Evolutionary conservation across 495 filamentous ascomycete species (phyloP), one percentile per base, ranked within the genome.

Genomic region (Aspergillus heteromorphus): DNA sequence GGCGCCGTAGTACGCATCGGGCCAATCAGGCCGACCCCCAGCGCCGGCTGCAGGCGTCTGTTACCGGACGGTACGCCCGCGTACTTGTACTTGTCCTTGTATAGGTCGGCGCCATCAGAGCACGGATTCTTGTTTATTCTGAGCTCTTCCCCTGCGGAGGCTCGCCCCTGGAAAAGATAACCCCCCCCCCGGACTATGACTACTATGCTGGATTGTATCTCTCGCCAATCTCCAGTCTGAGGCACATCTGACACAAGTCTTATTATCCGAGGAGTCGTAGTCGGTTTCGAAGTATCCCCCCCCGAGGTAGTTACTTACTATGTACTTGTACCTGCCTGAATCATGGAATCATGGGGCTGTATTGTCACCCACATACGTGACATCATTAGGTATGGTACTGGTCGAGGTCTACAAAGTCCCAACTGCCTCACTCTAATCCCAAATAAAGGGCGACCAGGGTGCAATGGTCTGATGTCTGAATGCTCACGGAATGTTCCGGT

Each of bases 281-380:
- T n/a, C n/a, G n/a, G n/a, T n/a, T n/a, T n/a, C n/a, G n/a, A n/a
- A n/a, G n/a, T n/a, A n/a, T n/a, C n/a, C n/a, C n/a, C n/a, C n/a
- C n/a, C n/a, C n/a, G n/a, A n/a, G n/a, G n/a, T n/a, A 13, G 30
- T 34, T 34, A 13, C 7, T 13, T 10, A 34, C 9, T 11, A 29
- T 23, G 14, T 19, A 27, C 43, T n/a, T 29, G 13, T 23, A 21
- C 43, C 43, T 23, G 21, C 23, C 5, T 47, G 14, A 17, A 47
- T 47, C 21, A 23, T 47, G 23, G 14, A 17, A 47, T 47, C 21
- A 23, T 47, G 23, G 43, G 43, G 23, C 23, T 27, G 43, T 47
- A 47, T 29, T 16, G 43, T 47, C 11, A 47, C 43, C 43, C 43
- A n/a, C 27, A 16, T 47, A 47, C 43, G 43, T 47, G 43, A 47